These are phyloP conservation scores for Talaromyces pinophilus DNA, from an alignment of 2,329 filamentous ascomycete genomes.

Conservation along the genomic window DNA sequence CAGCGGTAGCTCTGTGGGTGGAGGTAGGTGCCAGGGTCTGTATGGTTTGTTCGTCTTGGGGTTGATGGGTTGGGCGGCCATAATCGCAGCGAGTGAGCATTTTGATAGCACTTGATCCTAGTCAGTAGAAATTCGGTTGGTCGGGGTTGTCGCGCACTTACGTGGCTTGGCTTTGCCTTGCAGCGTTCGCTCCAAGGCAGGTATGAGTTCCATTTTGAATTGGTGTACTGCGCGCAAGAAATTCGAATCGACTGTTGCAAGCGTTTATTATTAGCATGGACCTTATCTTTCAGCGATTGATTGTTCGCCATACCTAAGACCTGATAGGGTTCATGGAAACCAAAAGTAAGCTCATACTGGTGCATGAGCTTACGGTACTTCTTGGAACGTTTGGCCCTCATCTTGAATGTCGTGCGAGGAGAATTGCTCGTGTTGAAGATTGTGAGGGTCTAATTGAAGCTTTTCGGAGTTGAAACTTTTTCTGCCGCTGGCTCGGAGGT, in stretches of 20 bases:
- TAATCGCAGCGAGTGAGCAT: slow-evolving; percentile 50
- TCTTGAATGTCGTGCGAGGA: slow-evolving; percentile 39
- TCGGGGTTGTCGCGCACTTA: slow-evolving; percentile 44
- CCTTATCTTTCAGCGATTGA: not conserved
- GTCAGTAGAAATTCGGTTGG: not conserved
- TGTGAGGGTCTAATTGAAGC: not conserved
- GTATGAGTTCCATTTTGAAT: slow-evolving; percentile 86
- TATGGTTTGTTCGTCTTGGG: slow-evolving; percentile 43
- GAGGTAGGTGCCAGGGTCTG: slow-evolving; percentile 47
- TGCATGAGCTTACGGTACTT: slow-evolving; percentile 91
- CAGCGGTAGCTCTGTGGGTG: slow-evolving; percentile 47
- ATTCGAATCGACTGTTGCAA: slow-evolving; percentile 69
- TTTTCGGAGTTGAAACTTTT: slow-evolving; percentile 31
- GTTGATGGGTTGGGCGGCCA: slow-evolving; percentile 42
- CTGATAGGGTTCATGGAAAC: slow-evolving; percentile 93
- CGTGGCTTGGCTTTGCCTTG: slow-evolving; percentile 83
- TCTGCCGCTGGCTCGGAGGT: slow-evolving; percentile 29
- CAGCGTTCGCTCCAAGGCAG: slow-evolving; percentile 75
- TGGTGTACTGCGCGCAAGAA: slow-evolving; percentile 78
- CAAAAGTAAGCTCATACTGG: slow-evolving; percentile 82
- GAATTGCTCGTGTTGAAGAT: not conserved
- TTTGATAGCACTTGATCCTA: slow-evolving; percentile 69
- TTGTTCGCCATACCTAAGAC: slow-evolving; percentile 60
- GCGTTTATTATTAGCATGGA: not conserved
- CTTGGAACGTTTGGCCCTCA: slow-evolving; percentile 69